A percentile compares a stretch with the other conserved stretches of the same genome.
phyloP scores from a whole-genome alignment of 2,329 filamentous ascomycete genomes.

The Colletotrichum cordylinicola region DNA sequence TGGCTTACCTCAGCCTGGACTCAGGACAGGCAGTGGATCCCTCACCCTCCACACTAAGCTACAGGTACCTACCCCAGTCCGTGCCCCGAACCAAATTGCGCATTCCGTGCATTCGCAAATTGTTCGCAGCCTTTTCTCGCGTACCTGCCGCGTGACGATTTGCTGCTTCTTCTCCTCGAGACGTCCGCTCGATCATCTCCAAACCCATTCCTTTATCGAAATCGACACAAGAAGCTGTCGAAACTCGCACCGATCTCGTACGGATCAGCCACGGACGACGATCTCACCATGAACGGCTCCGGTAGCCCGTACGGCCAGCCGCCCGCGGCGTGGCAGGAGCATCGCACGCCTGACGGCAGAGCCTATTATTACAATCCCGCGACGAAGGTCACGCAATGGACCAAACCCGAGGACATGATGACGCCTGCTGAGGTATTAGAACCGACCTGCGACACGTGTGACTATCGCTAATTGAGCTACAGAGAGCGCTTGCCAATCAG shows the following conservation, averaged over 20 bases:
- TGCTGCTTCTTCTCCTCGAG: not conserved
- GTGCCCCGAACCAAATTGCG: constrained; percentile 11
- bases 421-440: constrained; percentile 75
- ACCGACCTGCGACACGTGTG: constrained; percentile 20
- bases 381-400: constrained; percentile 92
- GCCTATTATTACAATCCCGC: constrained; percentile 89
- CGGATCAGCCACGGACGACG: not conserved
- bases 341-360: constrained; percentile 80
- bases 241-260: not conserved
- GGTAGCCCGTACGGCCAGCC: constrained; percentile 55
- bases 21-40: not conserved
- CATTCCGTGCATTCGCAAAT: constrained; percentile 6
- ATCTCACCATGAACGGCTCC: constrained; percentile 62
- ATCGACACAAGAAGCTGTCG: not conserved
- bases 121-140: constrained; percentile 11
- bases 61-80: not conserved
- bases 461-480: constrained; percentile 26
- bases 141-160: constrained; percentile 2
- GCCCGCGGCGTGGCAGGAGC: constrained; percentile 75
- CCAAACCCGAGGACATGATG: constrained; percentile 91
- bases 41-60: not conserved
- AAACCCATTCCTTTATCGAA: not conserved
- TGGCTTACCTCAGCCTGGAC: constrained; percentile 3
- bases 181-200: not conserved
- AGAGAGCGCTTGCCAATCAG: constrained; percentile 82